These are phyloP conservation scores for Hortaea sp. DNA, from an alignment of 2,329 filamentous ascomycete genomes.

Conservation along the genomic window DNA sequence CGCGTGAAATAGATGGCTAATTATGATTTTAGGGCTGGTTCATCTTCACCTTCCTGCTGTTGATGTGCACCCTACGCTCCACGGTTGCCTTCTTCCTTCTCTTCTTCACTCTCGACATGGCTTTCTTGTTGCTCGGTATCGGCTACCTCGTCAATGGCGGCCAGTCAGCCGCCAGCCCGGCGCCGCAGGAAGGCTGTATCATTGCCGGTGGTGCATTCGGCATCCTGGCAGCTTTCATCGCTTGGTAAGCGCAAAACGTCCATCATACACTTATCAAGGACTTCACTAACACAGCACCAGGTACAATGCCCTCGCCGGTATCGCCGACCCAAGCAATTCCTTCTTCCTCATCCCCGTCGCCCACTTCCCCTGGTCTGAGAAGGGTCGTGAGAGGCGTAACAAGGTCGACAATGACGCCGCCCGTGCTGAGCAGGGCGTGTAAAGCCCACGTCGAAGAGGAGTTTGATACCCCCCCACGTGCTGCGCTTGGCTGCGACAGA, in stretches of 20 bases:
- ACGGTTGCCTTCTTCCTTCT: slow-evolving; percentile 49
- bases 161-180: slow-evolving; percentile 9
- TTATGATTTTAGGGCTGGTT: slow-evolving; percentile 5
- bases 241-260: slow-evolving; percentile 29
- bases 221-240: slow-evolving; percentile 42
- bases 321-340: slow-evolving; percentile 49
- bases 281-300: slow-evolving; percentile 18
- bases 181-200: slow-evolving; percentile 37
- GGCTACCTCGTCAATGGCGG: slow-evolving; percentile 39
- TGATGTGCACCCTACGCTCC: slow-evolving; percentile 45
- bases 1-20: no score
- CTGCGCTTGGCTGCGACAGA: neutral
- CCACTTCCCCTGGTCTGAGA: slow-evolving; percentile 90
- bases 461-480: neutral
- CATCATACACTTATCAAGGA: neutral
- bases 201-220: slow-evolving; percentile 44
- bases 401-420: slow-evolving; percentile 34
- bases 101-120: slow-evolving; percentile 48
- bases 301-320: slow-evolving; percentile 44
- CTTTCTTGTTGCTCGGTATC: slow-evolving; percentile 48
- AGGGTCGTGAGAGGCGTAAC: slow-evolving; percentile 51
- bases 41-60: slow-evolving; percentile 46
- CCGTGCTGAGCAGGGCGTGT: slow-evolving; percentile 18
- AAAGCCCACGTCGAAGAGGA: neutral
- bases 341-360: slow-evolving; percentile 90